Conservation (phyloP, 768 basidiomycete genomes). For the Tulasnella sp. region DNA sequence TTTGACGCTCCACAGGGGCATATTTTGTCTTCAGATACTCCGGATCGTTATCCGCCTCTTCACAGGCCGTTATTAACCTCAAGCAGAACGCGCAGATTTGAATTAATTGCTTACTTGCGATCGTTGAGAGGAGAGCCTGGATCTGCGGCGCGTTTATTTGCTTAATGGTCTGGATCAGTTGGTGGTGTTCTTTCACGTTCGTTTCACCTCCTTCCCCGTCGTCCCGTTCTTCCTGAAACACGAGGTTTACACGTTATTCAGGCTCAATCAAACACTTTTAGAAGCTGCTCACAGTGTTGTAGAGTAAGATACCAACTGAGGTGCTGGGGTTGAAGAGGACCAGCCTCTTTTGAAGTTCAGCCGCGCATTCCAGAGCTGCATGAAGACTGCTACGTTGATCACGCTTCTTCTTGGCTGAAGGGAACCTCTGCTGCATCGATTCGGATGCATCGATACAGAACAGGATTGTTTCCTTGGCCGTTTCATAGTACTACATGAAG, state of each 20-base stretch:
- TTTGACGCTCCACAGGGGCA: conserved; percentile 56
- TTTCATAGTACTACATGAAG: conserved; percentile 53
- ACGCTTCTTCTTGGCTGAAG: conserved; percentile 51
- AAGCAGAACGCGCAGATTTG: neutral
- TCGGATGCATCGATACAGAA: conserved; percentile 93
- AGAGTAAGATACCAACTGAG: conserved; percentile 83
- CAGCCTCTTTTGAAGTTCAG: conserved; percentile 86
- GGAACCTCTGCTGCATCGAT: conserved; percentile 77
- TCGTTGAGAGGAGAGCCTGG: conserved; percentile 66
- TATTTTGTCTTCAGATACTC: conserved; percentile 55
- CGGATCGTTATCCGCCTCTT: conserved; percentile 66
- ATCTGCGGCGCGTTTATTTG: conserved; percentile 78
- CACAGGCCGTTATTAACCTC: neutral
- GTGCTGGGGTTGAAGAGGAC: conserved; percentile 86
- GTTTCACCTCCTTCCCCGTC: conserved; percentile 42
- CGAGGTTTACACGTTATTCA: conserved; percentile 25
- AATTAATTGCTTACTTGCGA: conserved; percentile 57
- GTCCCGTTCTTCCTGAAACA: conserved; percentile 27
- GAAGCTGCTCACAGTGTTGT: conserved; percentile 70
- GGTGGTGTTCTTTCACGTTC: conserved; percentile 66
- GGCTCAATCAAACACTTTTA: neutral
- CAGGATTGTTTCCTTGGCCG: conserved; percentile 74
- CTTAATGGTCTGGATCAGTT: conserved; percentile 69
- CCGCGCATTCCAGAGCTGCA: conserved; percentile 73
- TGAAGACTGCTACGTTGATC: conserved; percentile 71